These are phyloP conservation scores for Keithomyces neogunnii DNA, from an alignment of 2,329 filamentous ascomycete genomes.

Conservation along the genomic window DNA sequence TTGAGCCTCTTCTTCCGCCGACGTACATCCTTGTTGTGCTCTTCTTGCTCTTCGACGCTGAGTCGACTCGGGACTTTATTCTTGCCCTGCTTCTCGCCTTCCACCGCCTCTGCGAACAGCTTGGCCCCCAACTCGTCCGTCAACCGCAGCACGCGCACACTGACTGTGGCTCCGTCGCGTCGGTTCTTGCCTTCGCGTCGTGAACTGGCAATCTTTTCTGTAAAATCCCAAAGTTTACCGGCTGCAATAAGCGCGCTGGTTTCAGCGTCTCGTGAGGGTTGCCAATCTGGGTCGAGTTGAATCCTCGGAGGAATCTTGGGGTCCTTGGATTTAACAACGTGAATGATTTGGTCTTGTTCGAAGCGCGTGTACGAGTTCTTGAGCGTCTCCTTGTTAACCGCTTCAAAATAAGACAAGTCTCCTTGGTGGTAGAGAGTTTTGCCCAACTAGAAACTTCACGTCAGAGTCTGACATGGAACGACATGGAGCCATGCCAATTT, in stretches of 20 bases:
- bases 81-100: constrained; percentile 26
- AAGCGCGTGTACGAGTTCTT: constrained; percentile 88
- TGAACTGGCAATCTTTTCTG: constrained; percentile 74
- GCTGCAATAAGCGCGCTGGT: constrained; percentile 57
- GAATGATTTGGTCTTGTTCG: constrained; percentile 81
- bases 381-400: constrained; percentile 95
- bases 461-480: not conserved
- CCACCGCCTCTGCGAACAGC: constrained; percentile 54
- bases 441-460: constrained; percentile 51
- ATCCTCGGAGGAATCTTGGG: constrained; percentile 53
- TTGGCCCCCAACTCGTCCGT: constrained; percentile 64
- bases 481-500: not conserved
- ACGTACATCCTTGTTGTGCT: constrained; percentile 35
- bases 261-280: constrained; percentile 52
- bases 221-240: constrained; percentile 85
- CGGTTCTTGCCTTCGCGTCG: constrained; percentile 92
- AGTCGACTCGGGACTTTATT: constrained; percentile 32
- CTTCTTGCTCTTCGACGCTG: constrained; percentile 41
- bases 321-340: constrained; percentile 62
- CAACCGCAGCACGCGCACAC: constrained; percentile 68
- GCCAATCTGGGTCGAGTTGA: constrained; percentile 67
- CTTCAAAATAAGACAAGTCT: constrained; percentile 93
- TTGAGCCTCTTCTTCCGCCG: constrained; percentile 39
- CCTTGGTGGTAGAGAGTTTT: constrained; percentile 98
- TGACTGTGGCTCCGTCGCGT: constrained; percentile 85